Base-by-base conservation (phyloP, 1,139 yeast genomes). In the Pichia sp. region DNA sequence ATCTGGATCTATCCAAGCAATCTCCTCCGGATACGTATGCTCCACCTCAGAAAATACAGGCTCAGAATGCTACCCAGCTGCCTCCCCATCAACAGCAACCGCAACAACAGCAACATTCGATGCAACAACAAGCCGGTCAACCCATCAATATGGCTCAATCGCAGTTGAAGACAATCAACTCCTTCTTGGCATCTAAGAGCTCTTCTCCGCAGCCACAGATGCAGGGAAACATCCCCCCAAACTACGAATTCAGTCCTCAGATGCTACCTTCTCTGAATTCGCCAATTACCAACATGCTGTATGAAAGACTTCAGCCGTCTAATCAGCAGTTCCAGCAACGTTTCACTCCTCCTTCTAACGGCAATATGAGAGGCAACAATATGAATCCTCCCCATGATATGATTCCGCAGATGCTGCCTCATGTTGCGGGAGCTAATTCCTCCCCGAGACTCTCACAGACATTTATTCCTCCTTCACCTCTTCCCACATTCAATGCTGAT, bases 381-480 rank as follows among this genome's bases (percentile, higher is more conserved):
- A 31, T 31, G n/a, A 31, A 13, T 31, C 37, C n/a, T 13, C 7
- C 37, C 16, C 34, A 23, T 30, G 40, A 26, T 44, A 49, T 30
- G 22, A 37, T 23, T 21, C 52, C 31, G 36, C n/a, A 39, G 22
- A 28, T 18, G 9, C 47, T 10, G 25, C 48, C 8, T 52, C 61
- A 9, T 43, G 46, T 18, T 23, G 39, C 12, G 21, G 9, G 18
- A 28, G 21, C 16, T 7, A 18, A 16, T 5, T 39, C 31, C 12
- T 39, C 49, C 5, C 48, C 44, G 13, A 19, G 41, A 37, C 19
- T 52, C 18, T 44, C 48, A 22, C 52, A 45, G 30, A 19, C 44
- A 9, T 44, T 23, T 19, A n/a, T 25, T 4, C 40, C 40, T 8
- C 28, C 28, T 5, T 31, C 47, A 18, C 45, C 48, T 5, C 6